Evolutionary conservation across 2,329 filamentous ascomycete species (phyloP).

Genomic region (Didymella segeticola): DNA sequence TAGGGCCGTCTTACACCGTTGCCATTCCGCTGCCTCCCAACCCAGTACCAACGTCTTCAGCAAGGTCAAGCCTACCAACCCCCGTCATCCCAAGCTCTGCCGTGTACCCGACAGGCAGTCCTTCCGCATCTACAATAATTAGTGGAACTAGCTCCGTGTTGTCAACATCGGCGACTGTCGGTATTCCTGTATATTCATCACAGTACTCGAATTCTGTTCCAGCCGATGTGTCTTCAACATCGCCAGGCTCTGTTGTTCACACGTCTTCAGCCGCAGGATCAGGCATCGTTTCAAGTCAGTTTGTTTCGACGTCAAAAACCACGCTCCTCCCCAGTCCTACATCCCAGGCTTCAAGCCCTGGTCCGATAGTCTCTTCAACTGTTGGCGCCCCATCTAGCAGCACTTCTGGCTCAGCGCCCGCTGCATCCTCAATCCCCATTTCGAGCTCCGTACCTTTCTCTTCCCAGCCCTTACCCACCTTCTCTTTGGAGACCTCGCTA

Average conservation of each 20-base stretch:
- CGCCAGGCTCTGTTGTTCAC: neutral
- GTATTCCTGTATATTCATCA: neutral
- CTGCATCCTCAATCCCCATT: neutral
- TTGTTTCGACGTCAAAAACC: neutral
- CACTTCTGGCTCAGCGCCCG: neutral
- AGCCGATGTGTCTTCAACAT: neutral
- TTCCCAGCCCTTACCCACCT: conserved; percentile 3
- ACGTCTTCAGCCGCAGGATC: neutral
- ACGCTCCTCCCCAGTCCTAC: neutral
- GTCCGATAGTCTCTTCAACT: neutral
- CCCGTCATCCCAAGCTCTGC: neutral
- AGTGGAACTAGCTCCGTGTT: neutral
- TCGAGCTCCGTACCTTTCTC: neutral
- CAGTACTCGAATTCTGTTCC: neutral
- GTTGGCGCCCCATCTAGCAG: neutral
- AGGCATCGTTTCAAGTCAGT: neutral
- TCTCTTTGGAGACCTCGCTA: conserved; percentile 2
- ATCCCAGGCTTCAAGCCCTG: neutral
- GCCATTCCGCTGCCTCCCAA: conserved; percentile 2
- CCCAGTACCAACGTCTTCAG: neutral
- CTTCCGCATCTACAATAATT: neutral
- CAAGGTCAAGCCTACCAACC: neutral
- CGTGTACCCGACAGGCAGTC: neutral
- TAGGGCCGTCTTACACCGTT: conserved; percentile 6
- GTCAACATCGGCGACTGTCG: neutral